Base-by-base conservation (phyloP, 306 rosid genomes). In the Vigna radiata region DNA sequence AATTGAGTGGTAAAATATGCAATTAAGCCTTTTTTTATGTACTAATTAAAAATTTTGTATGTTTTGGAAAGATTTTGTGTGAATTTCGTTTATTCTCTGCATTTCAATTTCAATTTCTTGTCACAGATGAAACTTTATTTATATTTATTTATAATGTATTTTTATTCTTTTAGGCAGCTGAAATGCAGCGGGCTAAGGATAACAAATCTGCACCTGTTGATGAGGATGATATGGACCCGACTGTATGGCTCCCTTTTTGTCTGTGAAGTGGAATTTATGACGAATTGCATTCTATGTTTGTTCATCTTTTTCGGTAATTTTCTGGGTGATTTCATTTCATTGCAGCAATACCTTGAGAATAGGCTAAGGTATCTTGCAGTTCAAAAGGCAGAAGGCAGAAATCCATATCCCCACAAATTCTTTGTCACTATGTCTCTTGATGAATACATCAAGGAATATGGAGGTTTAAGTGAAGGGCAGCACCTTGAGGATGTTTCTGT, bases 331-430 rank as follows among this genome's bases (percentile, higher is more conserved):
- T 81, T 77, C 46, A 19, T 54, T 79, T 77, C 46, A 25, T 54
- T 79, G 79, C 88, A 92, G 99, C 97, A 90, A 90, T 95, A 90
- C 86, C 82, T 64, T 73, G 96, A 90, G 74, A 95, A 92, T 74
- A 90, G 99, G 86, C 73, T 90, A 9, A 95, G 89, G 62, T 69
- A 87, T 81, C 93, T 95, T 72, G 85, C 84, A 39, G 61, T 83
- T 62, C 87, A 83, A 79, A 87, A 86, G 81, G 70, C 63, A 36
- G 90, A 87, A 16, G 88, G 89, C 53, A 81, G 16, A 39, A 88
- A 95, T 18, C 93, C 97, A 2, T 92, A 88, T 81, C 98, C 98
- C 9, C 96, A 92, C 84, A 95, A 90, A 75, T 95, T 95, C 82
- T 56, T 5, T 75, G 93, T 81, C 6, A 19, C 92, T 15, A 29